Conservation (phyloP, 371 early-diverging fungal genomes). For the Rhizopus arrhizus region DNA sequence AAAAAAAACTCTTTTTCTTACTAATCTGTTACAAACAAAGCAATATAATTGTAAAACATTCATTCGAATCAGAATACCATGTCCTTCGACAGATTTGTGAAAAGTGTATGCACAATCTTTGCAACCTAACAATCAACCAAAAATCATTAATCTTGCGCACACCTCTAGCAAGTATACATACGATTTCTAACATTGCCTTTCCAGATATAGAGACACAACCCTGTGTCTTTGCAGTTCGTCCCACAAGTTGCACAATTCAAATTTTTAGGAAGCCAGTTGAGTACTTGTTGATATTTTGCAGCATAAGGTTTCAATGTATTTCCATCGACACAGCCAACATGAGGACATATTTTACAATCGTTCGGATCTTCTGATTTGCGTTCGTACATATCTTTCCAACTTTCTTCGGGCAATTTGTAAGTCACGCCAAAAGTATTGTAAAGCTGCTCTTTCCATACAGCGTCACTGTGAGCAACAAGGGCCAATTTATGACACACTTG, state of each 20-base stretch:
- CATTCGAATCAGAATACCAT: slow-evolving; percentile 50
- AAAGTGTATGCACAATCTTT: slow-evolving; percentile 50
- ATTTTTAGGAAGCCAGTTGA: slow-evolving; percentile 41
- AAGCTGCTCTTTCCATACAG: slow-evolving; percentile 46
- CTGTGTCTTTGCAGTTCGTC: slow-evolving; percentile 33
- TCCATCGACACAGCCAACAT: slow-evolving; percentile 35
- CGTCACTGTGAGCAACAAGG: slow-evolving; percentile 38
- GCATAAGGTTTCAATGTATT: slow-evolving; percentile 38
- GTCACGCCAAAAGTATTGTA: slow-evolving; percentile 42
- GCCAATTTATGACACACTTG: slow-evolving; percentile 37
- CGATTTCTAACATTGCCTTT: slow-evolving; percentile 45
- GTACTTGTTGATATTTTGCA: slow-evolving; percentile 37
- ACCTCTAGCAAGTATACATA: slow-evolving; percentile 18
- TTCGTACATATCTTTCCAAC: slow-evolving; percentile 45
- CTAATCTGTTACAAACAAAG: slow-evolving; percentile 47
- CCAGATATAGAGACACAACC: slow-evolving; percentile 38
- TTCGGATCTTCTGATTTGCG: slow-evolving; percentile 39
- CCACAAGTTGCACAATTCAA: slow-evolving; percentile 45
- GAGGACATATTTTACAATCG: slow-evolving; percentile 47
- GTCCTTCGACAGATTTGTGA: slow-evolving; percentile 41
- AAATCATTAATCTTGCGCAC: too few relatives aligned
- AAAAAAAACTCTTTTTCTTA: slow-evolving; percentile 10
- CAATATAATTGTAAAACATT: slow-evolving; percentile 50
- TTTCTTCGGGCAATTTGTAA: slow-evolving; percentile 43
- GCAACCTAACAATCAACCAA: slow-evolving; percentile 30